Evolutionary conservation across 163 green algal genomes (phyloP).

Genomic region (Picocystis sp.): DNA sequence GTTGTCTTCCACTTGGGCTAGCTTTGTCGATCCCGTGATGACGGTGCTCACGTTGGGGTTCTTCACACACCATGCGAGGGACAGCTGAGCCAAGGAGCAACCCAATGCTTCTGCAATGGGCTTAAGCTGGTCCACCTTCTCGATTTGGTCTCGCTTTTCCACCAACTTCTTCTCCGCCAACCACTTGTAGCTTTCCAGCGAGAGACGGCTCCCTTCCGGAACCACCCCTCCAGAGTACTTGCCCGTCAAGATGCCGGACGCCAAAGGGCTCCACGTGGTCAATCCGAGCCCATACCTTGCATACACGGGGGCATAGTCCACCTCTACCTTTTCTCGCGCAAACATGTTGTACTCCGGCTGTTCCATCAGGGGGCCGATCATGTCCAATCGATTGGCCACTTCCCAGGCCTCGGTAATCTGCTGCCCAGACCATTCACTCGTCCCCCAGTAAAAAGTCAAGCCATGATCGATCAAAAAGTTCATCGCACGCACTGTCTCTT

Average conservation of each 20-base stretch:
- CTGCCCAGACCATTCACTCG: conserved; percentile 44
- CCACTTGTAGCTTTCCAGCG: conserved; percentile 42
- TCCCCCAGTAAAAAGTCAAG: conserved; percentile 61
- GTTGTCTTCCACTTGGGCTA: conserved; percentile 28
- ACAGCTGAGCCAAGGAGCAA: conserved; percentile 46
- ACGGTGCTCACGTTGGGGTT: conserved; percentile 57
- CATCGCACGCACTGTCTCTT: conserved; percentile 74
- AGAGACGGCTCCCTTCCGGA: conserved; percentile 41
- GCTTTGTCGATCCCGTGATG: conserved; percentile 50
- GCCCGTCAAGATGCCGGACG: conserved; percentile 56
- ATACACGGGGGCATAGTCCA: neutral
- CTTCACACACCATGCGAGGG: conserved; percentile 51
- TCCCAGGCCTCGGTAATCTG: conserved; percentile 50
- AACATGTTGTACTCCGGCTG: conserved; percentile 84
- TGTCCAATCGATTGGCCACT: conserved; percentile 37
- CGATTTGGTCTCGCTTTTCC: conserved; percentile 24
- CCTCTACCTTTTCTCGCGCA: conserved; percentile 36
- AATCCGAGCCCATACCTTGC: conserved; percentile 31
- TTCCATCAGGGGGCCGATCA: conserved; percentile 45
- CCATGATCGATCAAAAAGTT: conserved; percentile 56
- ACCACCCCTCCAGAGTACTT: conserved; percentile 62
- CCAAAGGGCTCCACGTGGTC: conserved; percentile 62
- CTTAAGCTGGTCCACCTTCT: conserved; percentile 37
- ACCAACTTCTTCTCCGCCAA: conserved; percentile 35
- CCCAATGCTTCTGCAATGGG: conserved; percentile 50